Evolutionary conservation across 2,329 filamentous ascomycete genomes (phyloP), one percentile per base, ranked within the genome.

Genomic region (Botryotinia convoluta): DNA sequence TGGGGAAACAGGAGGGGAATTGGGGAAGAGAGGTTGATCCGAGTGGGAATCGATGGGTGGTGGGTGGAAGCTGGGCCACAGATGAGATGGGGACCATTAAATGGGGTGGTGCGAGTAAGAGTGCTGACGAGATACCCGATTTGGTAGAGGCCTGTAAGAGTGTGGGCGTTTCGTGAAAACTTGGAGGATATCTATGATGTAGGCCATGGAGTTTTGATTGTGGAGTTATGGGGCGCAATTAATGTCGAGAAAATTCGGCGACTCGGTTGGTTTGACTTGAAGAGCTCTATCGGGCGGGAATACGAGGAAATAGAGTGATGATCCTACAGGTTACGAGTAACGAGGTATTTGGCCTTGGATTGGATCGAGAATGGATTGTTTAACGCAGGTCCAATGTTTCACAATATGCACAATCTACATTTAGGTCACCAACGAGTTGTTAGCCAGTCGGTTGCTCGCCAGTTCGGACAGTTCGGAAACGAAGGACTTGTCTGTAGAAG

Each of bases 31-130:
- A 85, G 73, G 83, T 87, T 59, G 90, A 93, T 81, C 87, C 89
- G 20, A 91, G 87, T 79, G 91, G 91, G 67, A 89, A 84, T 78
- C 83, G 90, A 71, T 93, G 91, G 91, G 91, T 93, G 84, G 89
- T 84, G 60, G 85, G 87, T 63, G 92, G 91, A 44, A 87, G 83
- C 82, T 63, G 83, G 85, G 76, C 82, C 83, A 77, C 84, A 83
- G 64, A 79, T 77, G 75, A 74, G 72, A 75, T 77, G 72, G 79
- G 79, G 3, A 79, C 82, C 5, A 85, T 91, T 7, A 83, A 83
- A 75, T 91, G 88, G 87, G 84, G 83, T 20, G 82, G 84, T 73
- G 81, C 85, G 74, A 85, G 84, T 32, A 79, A 78, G 68, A 84
- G 85, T 26, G 86, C 88, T 37, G 86, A 87, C 78, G 87, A 89